Evolutionary conservation across 176 grass and related monocot genomes (phyloP).

Genomic region (Zizania latifolia): DNA sequence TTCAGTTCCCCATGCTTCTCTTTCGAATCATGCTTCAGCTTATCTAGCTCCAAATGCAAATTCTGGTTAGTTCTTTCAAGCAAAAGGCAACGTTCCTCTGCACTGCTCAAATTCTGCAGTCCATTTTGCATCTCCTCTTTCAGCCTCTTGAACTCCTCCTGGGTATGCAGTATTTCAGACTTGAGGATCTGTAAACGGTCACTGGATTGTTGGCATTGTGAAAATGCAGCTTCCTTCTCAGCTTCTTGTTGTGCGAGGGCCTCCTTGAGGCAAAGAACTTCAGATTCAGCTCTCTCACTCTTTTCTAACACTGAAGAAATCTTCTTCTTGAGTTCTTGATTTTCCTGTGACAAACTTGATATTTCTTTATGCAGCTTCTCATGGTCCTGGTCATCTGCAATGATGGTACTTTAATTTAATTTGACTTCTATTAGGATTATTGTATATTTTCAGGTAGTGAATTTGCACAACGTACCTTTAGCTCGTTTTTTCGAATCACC

Average conservation of each 20-base stretch:
- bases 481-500: conserved; percentile 44
- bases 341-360: conserved; percentile 68
- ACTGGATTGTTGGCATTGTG: conserved; percentile 57
- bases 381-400: conserved; percentile 55
- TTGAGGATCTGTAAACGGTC: conserved; percentile 54
- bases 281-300: conserved; percentile 47
- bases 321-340: conserved; percentile 79
- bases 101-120: conserved; percentile 40
- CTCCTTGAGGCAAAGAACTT: conserved; percentile 55
- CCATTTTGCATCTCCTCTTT: conserved; percentile 68
- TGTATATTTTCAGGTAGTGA: background rate
- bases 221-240: conserved; percentile 59
- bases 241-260: conserved; percentile 49
- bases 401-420: conserved; percentile 5
- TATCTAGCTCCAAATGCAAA: conserved; percentile 59
- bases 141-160: conserved; percentile 76
- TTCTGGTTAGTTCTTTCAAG: conserved; percentile 63
- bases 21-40: conserved; percentile 51
- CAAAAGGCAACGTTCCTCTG: conserved; percentile 50
- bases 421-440: background rate
- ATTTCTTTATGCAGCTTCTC: conserved; percentile 78
- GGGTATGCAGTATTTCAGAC: conserved; percentile 63
- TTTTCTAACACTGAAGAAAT: conserved; percentile 51
- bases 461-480: conserved; percentile 39
- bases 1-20: conserved; percentile 51